Percentiles rank a stretch among this genome's conserved stretches.
phyloP scores from a whole-genome alignment of 2,329 filamentous ascomycete species.

The Penicillium janthinellum region DNA sequence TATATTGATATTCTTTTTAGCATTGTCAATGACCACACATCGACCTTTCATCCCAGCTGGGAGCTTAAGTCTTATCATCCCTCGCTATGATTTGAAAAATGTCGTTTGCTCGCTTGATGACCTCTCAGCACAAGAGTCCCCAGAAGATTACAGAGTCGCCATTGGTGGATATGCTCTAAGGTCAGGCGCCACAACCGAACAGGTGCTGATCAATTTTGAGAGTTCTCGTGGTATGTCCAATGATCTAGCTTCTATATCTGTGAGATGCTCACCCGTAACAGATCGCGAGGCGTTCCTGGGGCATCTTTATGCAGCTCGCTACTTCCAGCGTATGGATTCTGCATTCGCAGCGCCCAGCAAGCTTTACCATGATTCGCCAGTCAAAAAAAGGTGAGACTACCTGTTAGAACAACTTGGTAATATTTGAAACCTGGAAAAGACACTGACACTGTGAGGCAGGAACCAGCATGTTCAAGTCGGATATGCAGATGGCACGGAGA shows the following conservation, averaged over 20 bases:
- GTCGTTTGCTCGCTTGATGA: not conserved
- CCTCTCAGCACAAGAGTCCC: not conserved
- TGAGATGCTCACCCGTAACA: not conserved
- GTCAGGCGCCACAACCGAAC: not conserved
- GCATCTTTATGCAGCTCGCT: not conserved
- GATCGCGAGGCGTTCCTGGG: not conserved
- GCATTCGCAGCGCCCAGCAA: not conserved
- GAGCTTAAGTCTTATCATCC: not conserved
- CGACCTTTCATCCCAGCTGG: not conserved
- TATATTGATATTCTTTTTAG: not conserved
- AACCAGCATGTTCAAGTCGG: slow-evolving; percentile 1
- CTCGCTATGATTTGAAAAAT: not conserved
- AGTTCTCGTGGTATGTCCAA: not conserved
- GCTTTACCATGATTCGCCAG: not conserved
- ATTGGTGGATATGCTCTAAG: not conserved
- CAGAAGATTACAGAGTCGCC: not conserved
- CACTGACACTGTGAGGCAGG: not conserved
- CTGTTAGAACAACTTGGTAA: too few relatives aligned
- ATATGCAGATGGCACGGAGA: slow-evolving; percentile 1
- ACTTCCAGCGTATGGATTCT: slow-evolving; percentile 1
- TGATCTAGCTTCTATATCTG: not conserved
- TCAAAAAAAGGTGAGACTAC: not conserved
- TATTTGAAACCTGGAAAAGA: not conserved
- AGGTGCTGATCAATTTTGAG: slow-evolving; percentile 1
- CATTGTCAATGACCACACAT: not conserved